phyloP scores from a whole-genome alignment of 331 rosid genomes.

The Quercus tomentella region DNA sequence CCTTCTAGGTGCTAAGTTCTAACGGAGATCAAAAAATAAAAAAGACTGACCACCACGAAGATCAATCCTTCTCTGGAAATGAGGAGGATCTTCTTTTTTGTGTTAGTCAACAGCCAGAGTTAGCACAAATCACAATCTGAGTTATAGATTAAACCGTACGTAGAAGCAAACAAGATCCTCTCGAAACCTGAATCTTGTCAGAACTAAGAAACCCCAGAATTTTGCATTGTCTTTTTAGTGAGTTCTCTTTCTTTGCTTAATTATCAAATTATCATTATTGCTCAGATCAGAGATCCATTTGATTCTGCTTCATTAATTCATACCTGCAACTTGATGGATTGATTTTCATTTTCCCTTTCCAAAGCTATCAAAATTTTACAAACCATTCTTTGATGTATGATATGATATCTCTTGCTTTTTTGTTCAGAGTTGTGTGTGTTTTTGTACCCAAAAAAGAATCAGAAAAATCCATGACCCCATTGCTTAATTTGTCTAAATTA shows the following conservation, averaged over 20 bases:
- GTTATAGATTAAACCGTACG: not conserved
- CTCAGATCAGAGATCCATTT: not conserved
- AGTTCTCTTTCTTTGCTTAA: not conserved
- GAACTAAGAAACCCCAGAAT: not conserved
- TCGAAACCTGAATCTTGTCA: not conserved
- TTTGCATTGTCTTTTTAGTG: not conserved
- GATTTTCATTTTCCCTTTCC: not conserved
- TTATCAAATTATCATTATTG: not conserved
- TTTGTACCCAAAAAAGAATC: not conserved
- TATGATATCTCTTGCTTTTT: not conserved
- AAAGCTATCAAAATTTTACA: not conserved
- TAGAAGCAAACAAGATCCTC: not conserved
- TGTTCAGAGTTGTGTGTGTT: not conserved
- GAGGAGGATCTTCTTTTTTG: no score
- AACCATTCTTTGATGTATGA: not conserved
- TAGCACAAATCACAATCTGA: not conserved
- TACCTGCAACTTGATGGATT: not conserved
- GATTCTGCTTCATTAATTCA: not conserved
- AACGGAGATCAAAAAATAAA: no score
- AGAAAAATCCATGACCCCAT: constrained; percentile 26
- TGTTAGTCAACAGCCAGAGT: no score
- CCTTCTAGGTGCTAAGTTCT: no score
- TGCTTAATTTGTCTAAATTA: constrained; percentile 7
- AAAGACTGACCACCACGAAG: no score
- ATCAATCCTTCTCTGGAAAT: no score